Evolutionary conservation across 169 alveolate genomes (phyloP).

Genomic region (Plasmodium inui): DNA sequence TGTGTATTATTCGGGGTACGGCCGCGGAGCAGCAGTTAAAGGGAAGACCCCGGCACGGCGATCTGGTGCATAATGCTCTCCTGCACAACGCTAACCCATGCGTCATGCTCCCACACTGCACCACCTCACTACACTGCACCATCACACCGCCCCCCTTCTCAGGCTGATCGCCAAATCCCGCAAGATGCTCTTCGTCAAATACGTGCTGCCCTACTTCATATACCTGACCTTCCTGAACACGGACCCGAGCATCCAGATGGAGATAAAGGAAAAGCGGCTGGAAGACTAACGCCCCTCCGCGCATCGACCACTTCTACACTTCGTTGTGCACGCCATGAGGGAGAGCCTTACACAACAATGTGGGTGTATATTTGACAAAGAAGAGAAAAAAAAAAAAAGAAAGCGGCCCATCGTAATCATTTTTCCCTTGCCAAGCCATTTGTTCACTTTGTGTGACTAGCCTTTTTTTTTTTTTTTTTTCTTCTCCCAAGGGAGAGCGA

Average conservation of each 20-base stretch:
- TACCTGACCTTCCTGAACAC: slow-evolving; percentile 64
- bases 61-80: not conserved
- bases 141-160: not conserved
- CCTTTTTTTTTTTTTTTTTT: too few species aligned
- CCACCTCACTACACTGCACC: not conserved
- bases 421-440: not conserved
- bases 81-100: not conserved
- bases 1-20: slow-evolving; percentile 23
- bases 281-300: not conserved
- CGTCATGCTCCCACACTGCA: not conserved
- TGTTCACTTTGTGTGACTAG: not conserved
- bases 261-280: slow-evolving; percentile 37
- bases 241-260: slow-evolving; percentile 39
- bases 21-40: not conserved
- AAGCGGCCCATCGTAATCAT: not conserved
- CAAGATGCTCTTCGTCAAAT: slow-evolving; percentile 62
- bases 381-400: too few species aligned
- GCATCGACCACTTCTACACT: not conserved
- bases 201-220: slow-evolving; percentile 70
- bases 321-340: not conserved
- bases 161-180: slow-evolving; percentile 64
- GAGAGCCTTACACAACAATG: not conserved
- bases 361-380: not conserved
- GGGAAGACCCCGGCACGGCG: not conserved
- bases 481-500: not conserved